A percentile compares a stretch with the other conserved stretches of the same genome.
Evolutionary conservation across 2,329 filamentous ascomycete species (phyloP).

Genomic region (Leptodontidium sp.): DNA sequence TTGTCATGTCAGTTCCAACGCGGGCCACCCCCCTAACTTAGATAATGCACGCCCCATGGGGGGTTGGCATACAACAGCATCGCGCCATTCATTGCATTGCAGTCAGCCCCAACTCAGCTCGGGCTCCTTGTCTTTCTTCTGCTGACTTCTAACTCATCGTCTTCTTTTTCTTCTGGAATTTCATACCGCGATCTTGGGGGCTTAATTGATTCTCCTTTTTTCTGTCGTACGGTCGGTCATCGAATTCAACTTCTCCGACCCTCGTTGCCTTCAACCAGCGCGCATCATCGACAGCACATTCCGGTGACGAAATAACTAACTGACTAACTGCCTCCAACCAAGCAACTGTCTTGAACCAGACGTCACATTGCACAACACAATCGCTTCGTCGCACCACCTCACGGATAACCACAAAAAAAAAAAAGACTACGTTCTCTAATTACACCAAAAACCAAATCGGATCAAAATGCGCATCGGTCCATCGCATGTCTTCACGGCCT

Average conservation of each 20-base stretch:
- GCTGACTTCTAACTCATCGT: background rate
- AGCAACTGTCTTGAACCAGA: background rate
- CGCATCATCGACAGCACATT: slow-evolving; percentile 3
- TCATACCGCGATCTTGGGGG: background rate
- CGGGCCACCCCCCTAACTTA: background rate
- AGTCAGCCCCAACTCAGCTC: background rate
- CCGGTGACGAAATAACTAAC: no score
- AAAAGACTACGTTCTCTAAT: background rate
- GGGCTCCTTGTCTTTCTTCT: background rate
- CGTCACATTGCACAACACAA: background rate
- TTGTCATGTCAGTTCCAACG: slow-evolving; percentile 5
- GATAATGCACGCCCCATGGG: slow-evolving; percentile 3
- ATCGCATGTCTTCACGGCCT: slow-evolving; percentile 27
- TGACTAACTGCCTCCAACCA: no score
- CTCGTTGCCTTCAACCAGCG: slow-evolving; percentile 14
- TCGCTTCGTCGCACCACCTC: background rate
- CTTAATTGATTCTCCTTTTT: background rate
- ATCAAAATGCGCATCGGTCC: slow-evolving; percentile 19
- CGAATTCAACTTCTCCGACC: slow-evolving; percentile 16
- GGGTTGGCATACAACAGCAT: background rate
- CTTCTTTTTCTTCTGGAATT: background rate
- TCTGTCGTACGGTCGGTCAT: background rate
- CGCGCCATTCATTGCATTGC: background rate
- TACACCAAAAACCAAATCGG: background rate
- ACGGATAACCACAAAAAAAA: no score